A percentile compares a stretch with the other conserved stretches of the same genome.
Evolutionary conservation across 1,284 basidiomycete genomes (phyloP).

Genomic region (Pascua sp.): DNA sequence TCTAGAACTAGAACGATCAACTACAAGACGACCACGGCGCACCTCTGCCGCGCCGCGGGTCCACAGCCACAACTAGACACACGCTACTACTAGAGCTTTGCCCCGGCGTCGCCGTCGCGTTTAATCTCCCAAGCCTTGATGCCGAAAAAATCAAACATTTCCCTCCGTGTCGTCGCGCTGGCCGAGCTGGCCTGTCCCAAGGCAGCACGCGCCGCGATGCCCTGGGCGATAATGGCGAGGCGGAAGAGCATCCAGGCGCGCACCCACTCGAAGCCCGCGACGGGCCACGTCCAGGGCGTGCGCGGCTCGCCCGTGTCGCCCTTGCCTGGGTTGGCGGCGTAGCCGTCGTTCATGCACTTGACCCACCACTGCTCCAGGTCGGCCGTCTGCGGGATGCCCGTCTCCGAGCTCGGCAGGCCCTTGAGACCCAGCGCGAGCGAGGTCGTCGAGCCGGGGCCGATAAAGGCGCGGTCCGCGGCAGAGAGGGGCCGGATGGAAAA

Average conservation of each 20-base stretch:
- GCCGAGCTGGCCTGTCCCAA: slow-evolving; percentile 83
- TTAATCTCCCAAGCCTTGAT: slow-evolving; percentile 60
- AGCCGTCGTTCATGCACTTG: slow-evolving; percentile 40
- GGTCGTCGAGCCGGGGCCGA: background rate
- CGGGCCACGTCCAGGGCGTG: slow-evolving; percentile 37
- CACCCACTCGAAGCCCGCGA: slow-evolving; percentile 41
- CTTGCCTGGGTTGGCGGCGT: slow-evolving; percentile 20
- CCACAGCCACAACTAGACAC: too few relatives aligned
- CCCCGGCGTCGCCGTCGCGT: slow-evolving; percentile 50
- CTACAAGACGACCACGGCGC: too few relatives aligned
- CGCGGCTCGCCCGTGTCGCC: slow-evolving; percentile 2
- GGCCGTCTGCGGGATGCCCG: slow-evolving; percentile 64
- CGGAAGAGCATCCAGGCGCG: slow-evolving; percentile 48
- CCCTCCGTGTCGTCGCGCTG: slow-evolving; percentile 55
- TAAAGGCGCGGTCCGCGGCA: background rate
- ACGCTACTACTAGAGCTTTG: slow-evolving; percentile 31
- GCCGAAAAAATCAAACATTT: slow-evolving; percentile 64
- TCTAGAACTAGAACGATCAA: too few relatives aligned
- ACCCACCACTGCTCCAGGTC: slow-evolving; percentile 61
- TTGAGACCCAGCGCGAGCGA: slow-evolving; percentile 56
- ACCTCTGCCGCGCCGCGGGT: too few relatives aligned
- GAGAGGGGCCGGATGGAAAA: slow-evolving; percentile 5
- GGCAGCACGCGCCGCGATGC: slow-evolving; percentile 84
- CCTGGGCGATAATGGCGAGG: slow-evolving; percentile 84
- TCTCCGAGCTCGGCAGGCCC: slow-evolving; percentile 55